Evolutionary conservation across 257 asterid genomes (phyloP).

Genomic region (Lycium barbarum): DNA sequence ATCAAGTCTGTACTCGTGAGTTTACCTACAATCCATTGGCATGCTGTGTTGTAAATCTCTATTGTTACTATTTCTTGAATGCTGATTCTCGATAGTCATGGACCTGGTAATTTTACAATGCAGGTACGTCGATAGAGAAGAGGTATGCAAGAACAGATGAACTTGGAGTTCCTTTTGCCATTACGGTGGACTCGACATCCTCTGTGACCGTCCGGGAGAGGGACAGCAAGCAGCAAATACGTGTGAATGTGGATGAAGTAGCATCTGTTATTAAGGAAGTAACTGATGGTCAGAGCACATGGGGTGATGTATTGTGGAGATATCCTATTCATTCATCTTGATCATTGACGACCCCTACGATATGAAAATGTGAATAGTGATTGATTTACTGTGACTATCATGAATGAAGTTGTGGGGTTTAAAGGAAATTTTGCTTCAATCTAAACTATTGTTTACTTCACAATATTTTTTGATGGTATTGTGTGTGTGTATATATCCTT

Average conservation of each 20-base stretch:
- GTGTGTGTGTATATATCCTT: no score
- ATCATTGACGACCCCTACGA: neutral
- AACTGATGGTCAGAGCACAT: constrained; percentile 65
- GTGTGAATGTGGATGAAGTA: constrained; percentile 58
- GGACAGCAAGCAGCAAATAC: constrained; percentile 80
- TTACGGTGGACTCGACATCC: constrained; percentile 70
- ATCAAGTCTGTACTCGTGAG: no score
- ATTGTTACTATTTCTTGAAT: no score
- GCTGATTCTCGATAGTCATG: no score
- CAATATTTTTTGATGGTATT: no score
- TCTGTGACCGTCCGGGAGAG: constrained; percentile 76
- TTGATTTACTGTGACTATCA: no score
- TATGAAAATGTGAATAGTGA: no score
- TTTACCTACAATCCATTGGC: no score
- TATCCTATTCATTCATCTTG: constrained; percentile 70
- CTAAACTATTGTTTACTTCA: no score
- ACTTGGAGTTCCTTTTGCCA: constrained; percentile 85
- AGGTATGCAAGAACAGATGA: constrained; percentile 87
- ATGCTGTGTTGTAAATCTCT: no score
- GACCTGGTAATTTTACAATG: neutral
- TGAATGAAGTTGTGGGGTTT: no score
- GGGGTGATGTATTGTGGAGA: constrained; percentile 55
- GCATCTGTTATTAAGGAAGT: constrained; percentile 70
- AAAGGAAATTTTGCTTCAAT: no score
- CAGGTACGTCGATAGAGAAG: constrained; percentile 85